These are phyloP conservation scores for Ascomycota sp. DNA, from an alignment of 2,329 filamentous ascomycete genomes.

Conservation along the genomic window DNA sequence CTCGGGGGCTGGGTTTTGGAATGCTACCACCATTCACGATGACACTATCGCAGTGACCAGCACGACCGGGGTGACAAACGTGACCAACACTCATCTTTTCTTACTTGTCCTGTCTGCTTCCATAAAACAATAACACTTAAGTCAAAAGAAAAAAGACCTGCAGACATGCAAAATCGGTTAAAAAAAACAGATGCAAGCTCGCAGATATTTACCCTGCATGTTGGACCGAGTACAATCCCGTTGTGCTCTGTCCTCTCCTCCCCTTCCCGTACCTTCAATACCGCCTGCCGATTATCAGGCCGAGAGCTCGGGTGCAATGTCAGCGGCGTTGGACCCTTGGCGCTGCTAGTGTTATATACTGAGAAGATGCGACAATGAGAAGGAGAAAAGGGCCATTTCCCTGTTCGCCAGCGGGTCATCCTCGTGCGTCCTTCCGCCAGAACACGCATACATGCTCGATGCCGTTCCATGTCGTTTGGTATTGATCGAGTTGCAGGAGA, in stretches of 20 bases:
- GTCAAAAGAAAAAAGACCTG: slow-evolving; percentile 3
- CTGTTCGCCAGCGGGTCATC: slow-evolving; percentile 1
- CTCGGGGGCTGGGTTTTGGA: background rate
- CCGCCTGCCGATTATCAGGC: no score
- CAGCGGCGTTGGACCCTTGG: no score
- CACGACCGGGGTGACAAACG: no score
- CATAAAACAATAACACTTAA: slow-evolving; percentile 6
- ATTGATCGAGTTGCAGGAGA: background rate
- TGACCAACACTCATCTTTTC: no score
- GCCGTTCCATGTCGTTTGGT: background rate
- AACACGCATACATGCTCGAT: background rate
- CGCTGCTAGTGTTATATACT: slow-evolving; percentile 3
- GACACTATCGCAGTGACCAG: no score
- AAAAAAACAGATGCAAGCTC: slow-evolving; percentile 2
- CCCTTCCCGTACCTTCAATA: background rate
- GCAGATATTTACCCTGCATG: slow-evolving; percentile 1
- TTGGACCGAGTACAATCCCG: slow-evolving; percentile 1
- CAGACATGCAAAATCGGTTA: slow-evolving; percentile 5
- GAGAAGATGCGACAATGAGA: background rate
- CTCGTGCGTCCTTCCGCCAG: background rate
- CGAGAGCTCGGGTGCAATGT: no score
- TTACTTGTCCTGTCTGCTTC: slow-evolving; percentile 1
- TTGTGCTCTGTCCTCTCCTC: slow-evolving; percentile 1
- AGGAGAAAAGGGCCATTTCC: background rate
- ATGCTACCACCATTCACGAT: background rate